These are phyloP conservation scores for Cercospora brassicicola DNA, from an alignment of 2,329 filamentous ascomycete species.

Conservation along the genomic window DNA sequence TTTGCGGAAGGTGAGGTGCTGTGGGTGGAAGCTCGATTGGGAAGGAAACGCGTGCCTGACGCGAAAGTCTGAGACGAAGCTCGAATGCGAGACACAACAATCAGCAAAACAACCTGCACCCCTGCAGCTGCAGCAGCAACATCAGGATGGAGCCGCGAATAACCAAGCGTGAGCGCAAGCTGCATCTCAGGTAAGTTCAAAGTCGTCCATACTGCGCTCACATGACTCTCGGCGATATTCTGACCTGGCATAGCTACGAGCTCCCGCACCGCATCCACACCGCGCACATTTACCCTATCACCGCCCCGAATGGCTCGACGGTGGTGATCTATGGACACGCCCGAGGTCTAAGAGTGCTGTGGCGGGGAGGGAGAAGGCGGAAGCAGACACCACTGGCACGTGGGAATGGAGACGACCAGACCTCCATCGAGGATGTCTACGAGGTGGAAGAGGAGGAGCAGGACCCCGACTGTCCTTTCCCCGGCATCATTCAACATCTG, in stretches of 20 bases:
- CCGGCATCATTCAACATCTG: slow-evolving; percentile 55
- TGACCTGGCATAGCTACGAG: slow-evolving; percentile 53
- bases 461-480: slow-evolving; percentile 58
- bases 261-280: slow-evolving; percentile 59
- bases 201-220: not conserved
- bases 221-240: not conserved
- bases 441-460: slow-evolving; percentile 59
- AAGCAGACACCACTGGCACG: slow-evolving; percentile 5
- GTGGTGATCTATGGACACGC: slow-evolving; percentile 62
- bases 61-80: slow-evolving; percentile 5
- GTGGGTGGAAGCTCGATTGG: not conserved
- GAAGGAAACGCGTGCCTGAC: not conserved
- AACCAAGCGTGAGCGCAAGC: slow-evolving; percentile 35
- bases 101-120: slow-evolving; percentile 15
- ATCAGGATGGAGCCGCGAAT: slow-evolving; percentile 33
- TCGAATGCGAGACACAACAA: slow-evolving; percentile 13
- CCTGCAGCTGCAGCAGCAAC: slow-evolving; percentile 7
- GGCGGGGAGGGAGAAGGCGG: slow-evolving; percentile 56
- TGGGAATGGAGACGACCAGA: not conserved
- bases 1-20: slow-evolving; percentile 4
- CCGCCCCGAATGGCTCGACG: slow-evolving; percentile 61
- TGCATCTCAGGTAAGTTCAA: slow-evolving; percentile 36
- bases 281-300: slow-evolving; percentile 59
- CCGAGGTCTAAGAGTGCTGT: slow-evolving; percentile 58
- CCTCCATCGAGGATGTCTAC: slow-evolving; percentile 43